Conservation (phyloP, 108 stramenopile genomes). For the Conticribra guillardii region DNA sequence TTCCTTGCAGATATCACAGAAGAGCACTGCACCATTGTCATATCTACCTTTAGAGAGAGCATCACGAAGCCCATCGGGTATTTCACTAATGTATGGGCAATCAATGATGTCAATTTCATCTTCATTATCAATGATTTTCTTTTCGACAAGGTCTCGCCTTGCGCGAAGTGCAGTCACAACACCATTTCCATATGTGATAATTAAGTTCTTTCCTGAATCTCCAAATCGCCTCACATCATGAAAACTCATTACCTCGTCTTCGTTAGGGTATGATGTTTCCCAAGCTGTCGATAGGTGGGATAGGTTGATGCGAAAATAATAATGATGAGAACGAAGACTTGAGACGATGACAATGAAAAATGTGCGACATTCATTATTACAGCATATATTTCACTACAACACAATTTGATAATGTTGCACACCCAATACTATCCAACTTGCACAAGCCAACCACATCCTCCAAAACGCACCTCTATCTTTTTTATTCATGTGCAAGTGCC, state of each 20-base stretch:
- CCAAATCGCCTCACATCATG: constrained; percentile 66
- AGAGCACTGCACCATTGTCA: constrained; percentile 54
- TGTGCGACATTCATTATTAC: too few species aligned
- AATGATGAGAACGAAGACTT: too few species aligned
- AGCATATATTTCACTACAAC: too few species aligned
- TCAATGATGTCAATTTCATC: constrained; percentile 77
- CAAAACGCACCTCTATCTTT: constrained; percentile 69
- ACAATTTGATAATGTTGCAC: too few species aligned
- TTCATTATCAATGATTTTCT: constrained; percentile 32
- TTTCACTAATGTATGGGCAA: constrained; percentile 71
- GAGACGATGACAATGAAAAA: too few species aligned
- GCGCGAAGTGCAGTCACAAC: constrained; percentile 77
- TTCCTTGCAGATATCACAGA: constrained; percentile 90
- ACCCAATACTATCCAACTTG: too few species aligned
- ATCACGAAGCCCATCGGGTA: constrained; percentile 63
- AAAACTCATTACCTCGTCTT: constrained; percentile 54
- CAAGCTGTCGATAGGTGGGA: too few species aligned
- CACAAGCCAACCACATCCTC: too few species aligned
- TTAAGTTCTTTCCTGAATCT: constrained; percentile 45
- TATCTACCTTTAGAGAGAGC: constrained; percentile 40
- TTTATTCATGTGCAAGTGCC: constrained; percentile 69
- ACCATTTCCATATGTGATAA: constrained; percentile 89
- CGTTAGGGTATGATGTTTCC: constrained; percentile 67
- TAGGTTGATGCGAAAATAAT: too few species aligned
- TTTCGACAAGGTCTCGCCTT: constrained; percentile 46